These are phyloP conservation scores for Gossypium thurberi DNA, from an alignment of 345 rosid genomes.

Conservation along the genomic window DNA sequence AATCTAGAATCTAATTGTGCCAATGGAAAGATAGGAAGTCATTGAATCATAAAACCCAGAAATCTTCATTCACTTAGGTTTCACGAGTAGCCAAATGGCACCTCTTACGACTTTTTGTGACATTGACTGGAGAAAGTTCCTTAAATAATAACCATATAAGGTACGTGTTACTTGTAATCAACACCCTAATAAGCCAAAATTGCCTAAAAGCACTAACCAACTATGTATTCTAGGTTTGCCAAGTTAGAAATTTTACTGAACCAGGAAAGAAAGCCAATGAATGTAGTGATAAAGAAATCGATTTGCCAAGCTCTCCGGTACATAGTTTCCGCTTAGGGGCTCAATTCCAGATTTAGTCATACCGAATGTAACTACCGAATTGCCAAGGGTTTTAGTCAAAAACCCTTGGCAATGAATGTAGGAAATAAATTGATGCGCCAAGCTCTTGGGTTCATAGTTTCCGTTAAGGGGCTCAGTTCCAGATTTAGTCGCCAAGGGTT, in stretches of 20 bases:
- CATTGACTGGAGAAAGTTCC: not conserved
- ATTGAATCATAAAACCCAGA: not conserved
- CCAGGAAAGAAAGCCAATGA: not conserved
- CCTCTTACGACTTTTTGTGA: not conserved
- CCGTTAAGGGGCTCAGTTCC: no score
- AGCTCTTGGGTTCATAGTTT: no score
- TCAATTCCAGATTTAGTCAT: no score
- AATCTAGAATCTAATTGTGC: no score
- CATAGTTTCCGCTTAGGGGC: no score
- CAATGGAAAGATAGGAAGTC: not conserved
- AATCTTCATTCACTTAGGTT: not conserved
- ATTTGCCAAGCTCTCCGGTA: no score
- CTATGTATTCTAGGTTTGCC: not conserved
- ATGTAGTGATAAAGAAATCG: no score
- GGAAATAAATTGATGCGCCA: no score
- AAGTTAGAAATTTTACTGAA: not conserved
- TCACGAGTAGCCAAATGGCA: not conserved
- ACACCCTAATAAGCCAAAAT: not conserved
- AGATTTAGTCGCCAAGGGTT: no score
- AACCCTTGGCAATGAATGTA: no score
- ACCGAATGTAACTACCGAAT: no score
- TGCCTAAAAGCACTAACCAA: slow-evolving; percentile 1
- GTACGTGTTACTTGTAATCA: not conserved
- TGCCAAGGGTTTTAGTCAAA: no score
- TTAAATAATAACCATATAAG: not conserved